Base-by-base conservation (phyloP, 495 filamentous ascomycete genomes). In the Penicillium bialowiezense region DNA sequence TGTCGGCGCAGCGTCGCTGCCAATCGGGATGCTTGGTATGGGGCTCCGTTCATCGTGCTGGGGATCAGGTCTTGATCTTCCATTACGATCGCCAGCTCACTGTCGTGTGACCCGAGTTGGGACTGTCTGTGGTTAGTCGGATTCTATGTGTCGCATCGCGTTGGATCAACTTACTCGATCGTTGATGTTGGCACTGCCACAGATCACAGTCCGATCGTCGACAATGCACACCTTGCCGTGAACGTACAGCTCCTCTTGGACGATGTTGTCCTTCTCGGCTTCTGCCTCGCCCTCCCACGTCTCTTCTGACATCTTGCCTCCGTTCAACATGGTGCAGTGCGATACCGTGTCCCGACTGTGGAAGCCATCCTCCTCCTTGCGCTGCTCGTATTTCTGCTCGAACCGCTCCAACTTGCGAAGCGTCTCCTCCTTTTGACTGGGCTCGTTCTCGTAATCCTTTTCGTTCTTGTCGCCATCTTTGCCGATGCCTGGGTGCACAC, bases 191-290 rank as follows among this genome's bases (percentile, higher is more conserved):
- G 87, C 85, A 44, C 81, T 87, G 13, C 92, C 92, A 62, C 91
- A 95, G 47, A 96, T 86, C 19, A 83, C 84, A 31, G 87, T 77
- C 31, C 80, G 76, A 60, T 96, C 90, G 59, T 96, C 91, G 12
- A 84, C 88, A 52, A 95, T 95, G 50, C 89, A 77, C 26, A 93
- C 75, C 68, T 97, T 97, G 32, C 82, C 87, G 61, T 98, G 92
- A 31, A 96, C 81, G 55, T 97, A 98, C 1, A 97, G 77, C 72
- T 98, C 90, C 63, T 98, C 92, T 59, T 96, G 91, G 39, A 96
- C 82, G 70, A 95, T 89, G 55, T 93, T 90, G 19, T 86, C 80
- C 52, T 87, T 83, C 59, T 97, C 92, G 12, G 77, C 77, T 48
- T 91, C 78, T 0, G 81, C 71, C 7, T 85, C 75, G 2, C 85